These are phyloP conservation scores for Albizia julibrissin DNA, from an alignment of 306 rosid species.

Conservation along the genomic window DNA sequence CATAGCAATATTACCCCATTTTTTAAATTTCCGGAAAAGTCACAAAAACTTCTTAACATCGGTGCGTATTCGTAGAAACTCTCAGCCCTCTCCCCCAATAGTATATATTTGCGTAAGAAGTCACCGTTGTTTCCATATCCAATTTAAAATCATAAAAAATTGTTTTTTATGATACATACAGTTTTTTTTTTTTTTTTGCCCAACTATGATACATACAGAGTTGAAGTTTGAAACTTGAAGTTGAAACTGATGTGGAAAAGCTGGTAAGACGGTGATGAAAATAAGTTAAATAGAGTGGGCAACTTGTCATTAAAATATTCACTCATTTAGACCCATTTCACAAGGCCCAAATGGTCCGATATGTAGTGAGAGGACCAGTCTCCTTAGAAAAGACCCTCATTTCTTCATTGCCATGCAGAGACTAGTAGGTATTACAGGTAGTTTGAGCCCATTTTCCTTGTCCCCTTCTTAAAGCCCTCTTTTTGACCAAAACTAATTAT, in stretches of 20 bases:
- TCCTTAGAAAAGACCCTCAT: not conserved
- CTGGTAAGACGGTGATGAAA: not conserved
- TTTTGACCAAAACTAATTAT: not conserved
- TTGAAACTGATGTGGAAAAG: not conserved
- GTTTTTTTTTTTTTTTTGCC: too few species aligned
- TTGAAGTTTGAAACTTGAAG: not conserved
- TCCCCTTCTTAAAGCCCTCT: not conserved
- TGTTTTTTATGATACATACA: not conserved
- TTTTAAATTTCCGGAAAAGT: too few species aligned
- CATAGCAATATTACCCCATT: too few species aligned
- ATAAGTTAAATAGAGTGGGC: not conserved
- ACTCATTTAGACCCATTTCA: not conserved
- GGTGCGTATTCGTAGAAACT: too few species aligned
- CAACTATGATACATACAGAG: not conserved
- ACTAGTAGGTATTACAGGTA: not conserved
- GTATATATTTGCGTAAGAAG: too few species aligned
- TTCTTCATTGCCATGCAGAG: not conserved
- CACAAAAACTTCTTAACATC: too few species aligned
- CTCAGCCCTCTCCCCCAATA: too few species aligned
- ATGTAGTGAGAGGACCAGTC: not conserved
- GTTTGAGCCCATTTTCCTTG: not conserved
- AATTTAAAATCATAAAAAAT: not conserved
- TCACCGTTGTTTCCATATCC: not conserved
- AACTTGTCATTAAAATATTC: not conserved
- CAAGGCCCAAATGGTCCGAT: not conserved